These are phyloP conservation scores for Pachysandra terminalis DNA, from an alignment of 164 flowering plant species.

Conservation along the genomic window DNA sequence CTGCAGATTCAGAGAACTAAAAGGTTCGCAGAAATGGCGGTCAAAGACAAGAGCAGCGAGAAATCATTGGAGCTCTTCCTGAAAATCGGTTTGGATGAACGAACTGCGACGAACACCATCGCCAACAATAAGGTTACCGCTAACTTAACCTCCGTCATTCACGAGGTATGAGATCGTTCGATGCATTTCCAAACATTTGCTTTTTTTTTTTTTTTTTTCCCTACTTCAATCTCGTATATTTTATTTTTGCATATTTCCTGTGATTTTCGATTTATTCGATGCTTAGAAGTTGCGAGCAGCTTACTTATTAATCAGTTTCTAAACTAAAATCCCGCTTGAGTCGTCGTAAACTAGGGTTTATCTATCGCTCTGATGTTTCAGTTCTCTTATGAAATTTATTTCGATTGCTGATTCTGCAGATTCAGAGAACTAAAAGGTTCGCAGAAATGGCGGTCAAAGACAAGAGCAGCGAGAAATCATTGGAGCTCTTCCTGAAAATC, in stretches of 20 bases:
- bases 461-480: slow-evolving; percentile 20
- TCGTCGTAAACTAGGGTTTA: neutral
- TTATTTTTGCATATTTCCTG: too few relatives aligned
- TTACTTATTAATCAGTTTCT: too few relatives aligned
- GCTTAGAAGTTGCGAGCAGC: too few relatives aligned
- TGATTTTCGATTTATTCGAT: too few relatives aligned
- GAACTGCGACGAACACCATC: slow-evolving; percentile 70
- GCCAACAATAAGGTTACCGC: slow-evolving; percentile 79
- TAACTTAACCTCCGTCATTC: slow-evolving; percentile 65
- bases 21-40: slow-evolving; percentile 23
- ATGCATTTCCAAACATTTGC: neutral
- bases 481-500: slow-evolving; percentile 65
- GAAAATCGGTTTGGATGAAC: slow-evolving; percentile 70
- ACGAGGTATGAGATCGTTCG: slow-evolving; percentile 46
- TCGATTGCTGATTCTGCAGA: neutral
- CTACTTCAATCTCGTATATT: neutral
- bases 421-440: neutral
- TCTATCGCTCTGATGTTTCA: neutral
- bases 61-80: slow-evolving; percentile 49
- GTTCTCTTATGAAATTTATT: too few relatives aligned
- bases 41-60: slow-evolving; percentile 33
- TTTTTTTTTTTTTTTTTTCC: neutral
- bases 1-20: neutral
- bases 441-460: slow-evolving; percentile 37
- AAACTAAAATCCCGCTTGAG: too few relatives aligned